phyloP scores from a whole-genome alignment of 2,329 filamentous ascomycete genomes.

The Aspergillus hiratsukae region DNA sequence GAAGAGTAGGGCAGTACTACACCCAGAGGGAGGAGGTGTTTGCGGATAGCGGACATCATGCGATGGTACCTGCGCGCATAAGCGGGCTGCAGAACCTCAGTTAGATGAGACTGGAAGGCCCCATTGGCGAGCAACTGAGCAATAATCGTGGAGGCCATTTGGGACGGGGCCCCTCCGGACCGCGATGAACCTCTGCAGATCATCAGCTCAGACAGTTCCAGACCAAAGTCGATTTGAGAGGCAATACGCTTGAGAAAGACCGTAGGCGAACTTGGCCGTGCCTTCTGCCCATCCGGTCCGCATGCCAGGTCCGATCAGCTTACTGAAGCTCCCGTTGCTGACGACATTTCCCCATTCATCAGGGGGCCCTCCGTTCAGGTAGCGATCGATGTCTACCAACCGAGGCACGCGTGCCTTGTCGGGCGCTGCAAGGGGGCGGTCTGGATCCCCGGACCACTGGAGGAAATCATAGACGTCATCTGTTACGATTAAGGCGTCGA shows the following conservation, averaged over 20 bases:
- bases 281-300: conserved; percentile 87
- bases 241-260: conserved; percentile 54
- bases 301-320: conserved; percentile 75
- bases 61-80: conserved; percentile 52
- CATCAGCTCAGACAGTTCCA: background rate
- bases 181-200: conserved; percentile 49
- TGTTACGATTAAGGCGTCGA: conserved; percentile 75
- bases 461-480: conserved; percentile 96
- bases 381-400: conserved; percentile 71
- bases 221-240: conserved; percentile 12
- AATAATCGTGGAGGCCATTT: conserved; percentile 55
- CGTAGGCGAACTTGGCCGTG: conserved; percentile 56
- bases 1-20: conserved; percentile 36
- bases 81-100: conserved; percentile 49
- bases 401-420: conserved; percentile 58
- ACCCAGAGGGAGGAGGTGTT: conserved; percentile 60
- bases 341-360: conserved; percentile 73
- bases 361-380: conserved; percentile 56
- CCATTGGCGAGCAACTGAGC: conserved; percentile 51
- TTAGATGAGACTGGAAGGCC: conserved; percentile 51
- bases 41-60: conserved; percentile 56
- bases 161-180: conserved; percentile 58
- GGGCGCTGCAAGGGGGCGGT: conserved; percentile 9
- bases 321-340: conserved; percentile 87
- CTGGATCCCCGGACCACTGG: conserved; percentile 60